phyloP scores from a whole-genome alignment of 768 basidiomycete species.

The Suillus sp. region DNA sequence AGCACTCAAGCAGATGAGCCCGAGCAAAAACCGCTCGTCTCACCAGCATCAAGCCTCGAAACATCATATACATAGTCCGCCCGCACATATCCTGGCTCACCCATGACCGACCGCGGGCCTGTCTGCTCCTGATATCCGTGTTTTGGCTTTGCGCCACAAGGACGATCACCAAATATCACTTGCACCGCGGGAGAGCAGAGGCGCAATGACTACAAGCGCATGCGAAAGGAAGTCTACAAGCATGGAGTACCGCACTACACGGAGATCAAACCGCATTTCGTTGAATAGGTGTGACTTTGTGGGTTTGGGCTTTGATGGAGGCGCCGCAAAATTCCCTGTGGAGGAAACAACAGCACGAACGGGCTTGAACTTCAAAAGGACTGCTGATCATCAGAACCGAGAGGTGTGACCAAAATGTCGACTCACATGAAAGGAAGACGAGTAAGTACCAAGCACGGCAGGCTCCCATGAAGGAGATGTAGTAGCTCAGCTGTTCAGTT shows the following conservation, averaged over 20 bases:
- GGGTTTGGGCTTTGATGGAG: constrained; percentile 47
- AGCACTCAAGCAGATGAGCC: neutral
- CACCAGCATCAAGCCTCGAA: constrained; percentile 14
- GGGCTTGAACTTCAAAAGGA: constrained; percentile 63
- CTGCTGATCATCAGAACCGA: constrained; percentile 44
- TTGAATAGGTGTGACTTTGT: constrained; percentile 53
- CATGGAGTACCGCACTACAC: constrained; percentile 62
- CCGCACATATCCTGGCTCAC: constrained; percentile 42
- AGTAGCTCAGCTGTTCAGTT: constrained; percentile 69
- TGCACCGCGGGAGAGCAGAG: constrained; percentile 41
- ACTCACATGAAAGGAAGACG: constrained; percentile 67
- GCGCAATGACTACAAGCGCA: constrained; percentile 56
- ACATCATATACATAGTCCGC: constrained; percentile 25
- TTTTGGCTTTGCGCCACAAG: constrained; percentile 15
- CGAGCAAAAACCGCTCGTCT: constrained; percentile 12
- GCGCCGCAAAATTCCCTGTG: constrained; percentile 22
- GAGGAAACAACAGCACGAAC: constrained; percentile 20
- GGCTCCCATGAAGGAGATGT: constrained; percentile 70
- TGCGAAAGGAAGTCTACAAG: constrained; percentile 70
- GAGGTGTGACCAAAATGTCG: constrained; percentile 19
- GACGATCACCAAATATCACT: constrained; percentile 24
- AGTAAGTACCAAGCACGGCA: constrained; percentile 67
- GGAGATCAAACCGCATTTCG: constrained; percentile 70
- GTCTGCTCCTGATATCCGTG: constrained; percentile 21
- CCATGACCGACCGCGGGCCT: constrained; percentile 30